Evolutionary conservation across 2,329 filamentous ascomycete genomes (phyloP).

Genomic region (Claviceps digitariae): DNA sequence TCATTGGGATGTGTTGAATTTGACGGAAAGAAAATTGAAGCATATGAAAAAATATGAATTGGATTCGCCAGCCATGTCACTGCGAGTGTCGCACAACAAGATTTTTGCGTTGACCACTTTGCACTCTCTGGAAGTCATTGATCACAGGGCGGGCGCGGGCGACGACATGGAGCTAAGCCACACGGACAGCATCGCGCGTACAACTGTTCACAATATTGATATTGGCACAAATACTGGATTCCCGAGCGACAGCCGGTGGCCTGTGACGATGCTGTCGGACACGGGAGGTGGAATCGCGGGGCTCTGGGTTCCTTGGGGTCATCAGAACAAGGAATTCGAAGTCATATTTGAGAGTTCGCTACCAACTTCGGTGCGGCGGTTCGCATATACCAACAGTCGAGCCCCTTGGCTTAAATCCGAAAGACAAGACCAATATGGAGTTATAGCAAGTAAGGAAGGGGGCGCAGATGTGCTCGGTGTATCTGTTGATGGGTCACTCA

Average conservation of each 20-base stretch:
- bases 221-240: constrained; percentile 20
- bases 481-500: constrained; percentile 55
- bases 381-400: constrained; percentile 39
- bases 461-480: constrained; percentile 47
- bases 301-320: constrained; percentile 34
- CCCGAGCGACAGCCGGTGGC: constrained; percentile 16
- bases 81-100: constrained; percentile 33
- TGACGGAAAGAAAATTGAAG: constrained; percentile 36
- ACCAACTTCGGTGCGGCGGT: constrained; percentile 41
- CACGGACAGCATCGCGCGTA: constrained; percentile 30
- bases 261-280: constrained; percentile 35
- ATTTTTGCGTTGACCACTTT: constrained; percentile 37
- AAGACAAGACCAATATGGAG: constrained; percentile 24
- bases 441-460: constrained; percentile 27
- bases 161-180: constrained; percentile 27
- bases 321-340: constrained; percentile 26
- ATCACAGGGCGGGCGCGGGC: constrained; percentile 26
- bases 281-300: constrained; percentile 32
- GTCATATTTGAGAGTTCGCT: constrained; percentile 43
- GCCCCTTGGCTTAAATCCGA: constrained; percentile 32
- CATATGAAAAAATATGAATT: constrained; percentile 32
- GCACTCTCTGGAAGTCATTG: constrained; percentile 44
- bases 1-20: constrained; percentile 41
- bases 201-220: constrained; percentile 32
- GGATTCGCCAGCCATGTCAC: constrained; percentile 37